Conservation (phyloP, 257 asterid genomes). For the Solanum chaucha region DNA sequence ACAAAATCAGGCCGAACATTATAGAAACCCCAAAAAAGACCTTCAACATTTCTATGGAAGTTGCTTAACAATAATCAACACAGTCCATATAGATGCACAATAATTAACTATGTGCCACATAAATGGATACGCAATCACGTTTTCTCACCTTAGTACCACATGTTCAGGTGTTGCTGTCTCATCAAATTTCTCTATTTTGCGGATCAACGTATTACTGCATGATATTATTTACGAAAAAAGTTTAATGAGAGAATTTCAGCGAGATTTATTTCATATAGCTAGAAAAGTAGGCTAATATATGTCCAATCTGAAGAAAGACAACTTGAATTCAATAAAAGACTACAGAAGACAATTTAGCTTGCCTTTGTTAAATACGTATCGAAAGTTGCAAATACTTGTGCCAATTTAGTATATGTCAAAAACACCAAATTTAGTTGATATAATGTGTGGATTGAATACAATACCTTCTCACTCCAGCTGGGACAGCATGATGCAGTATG, state of each 20-base stretch:
- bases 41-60: background rate
- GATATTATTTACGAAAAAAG: background rate
- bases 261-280: background rate
- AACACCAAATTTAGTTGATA: background rate
- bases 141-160: conserved; percentile 45
- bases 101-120: background rate
- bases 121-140: background rate
- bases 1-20: background rate
- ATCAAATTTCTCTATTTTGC: conserved; percentile 43
- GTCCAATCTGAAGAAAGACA: background rate
- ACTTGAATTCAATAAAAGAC: background rate
- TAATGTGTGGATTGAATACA: background rate
- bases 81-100: background rate
- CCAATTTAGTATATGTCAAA: background rate
- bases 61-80: background rate
- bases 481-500: conserved; percentile 65
- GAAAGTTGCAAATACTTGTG: background rate
- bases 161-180: conserved; percentile 44
- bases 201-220: conserved; percentile 64
- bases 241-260: background rate
- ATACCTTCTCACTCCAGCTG: conserved; percentile 82
- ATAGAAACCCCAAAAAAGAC: background rate
- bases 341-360: background rate
- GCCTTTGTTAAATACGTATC: background rate
- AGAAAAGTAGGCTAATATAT: background rate